Base-by-base conservation (phyloP, 2,329 filamentous ascomycete species). In the Aspergillus latus region DNA sequence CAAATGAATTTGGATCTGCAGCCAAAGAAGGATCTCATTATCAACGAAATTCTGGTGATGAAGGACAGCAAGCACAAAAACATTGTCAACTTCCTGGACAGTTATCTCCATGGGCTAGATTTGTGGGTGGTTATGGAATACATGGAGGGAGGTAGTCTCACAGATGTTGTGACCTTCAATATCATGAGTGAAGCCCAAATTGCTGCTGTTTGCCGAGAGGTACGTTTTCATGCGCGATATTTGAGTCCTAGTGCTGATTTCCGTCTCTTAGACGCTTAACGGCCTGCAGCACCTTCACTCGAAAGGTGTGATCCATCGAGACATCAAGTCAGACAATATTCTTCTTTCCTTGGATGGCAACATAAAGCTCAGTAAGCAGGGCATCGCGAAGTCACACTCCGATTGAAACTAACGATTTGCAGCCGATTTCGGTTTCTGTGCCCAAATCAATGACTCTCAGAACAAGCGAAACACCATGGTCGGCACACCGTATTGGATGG, bases 61-160 rank as follows among this genome's bases (percentile, higher is more conserved):
- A 96, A 95, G 78, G 94, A 97, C 68, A 97, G 92, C 80, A 94
- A 90, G 57, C 94, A 99, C 72, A 93, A 92, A 68, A 97, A 97
- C 72, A 96, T 99, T 75, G 94, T 99, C 76, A 99, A 99, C 75
- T 99, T 97, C 75, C 93, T 97, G 78, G 94, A 97, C 78, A 97
- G 92, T 72, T 97, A 92, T 73, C 81, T 99, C 9, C 88, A 92
- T 56, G 84, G 85, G 10, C 90, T 93, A 43, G 94, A 97, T 73
- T 79, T 99, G 30, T 99, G 94, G 94, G 94, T 99, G 1, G 91
- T 97, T 34, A 99, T 99, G 94, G 94, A 99, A 76, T 99, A 93
- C 69, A 99, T 99, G 94, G 93, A 99, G 74, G 94, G 94, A 58
- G 94, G 94, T 61, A 97, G 92, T 75, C 80, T 99, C 71, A 99